These are phyloP conservation scores for Cyberlindnera petersonii DNA, from an alignment of 805 yeast genomes.

Conservation along the genomic window DNA sequence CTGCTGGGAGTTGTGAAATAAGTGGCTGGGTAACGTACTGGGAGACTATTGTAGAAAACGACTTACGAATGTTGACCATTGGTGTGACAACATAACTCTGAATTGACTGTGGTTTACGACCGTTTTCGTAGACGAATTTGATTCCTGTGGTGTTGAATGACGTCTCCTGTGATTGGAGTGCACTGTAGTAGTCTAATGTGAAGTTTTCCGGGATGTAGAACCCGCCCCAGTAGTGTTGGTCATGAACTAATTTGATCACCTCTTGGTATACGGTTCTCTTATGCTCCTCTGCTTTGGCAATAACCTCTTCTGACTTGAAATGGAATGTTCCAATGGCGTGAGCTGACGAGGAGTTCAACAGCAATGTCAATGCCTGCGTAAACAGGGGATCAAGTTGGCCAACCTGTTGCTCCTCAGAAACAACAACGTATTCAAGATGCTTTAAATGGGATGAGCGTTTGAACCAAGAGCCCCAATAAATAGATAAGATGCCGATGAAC, in stretches of 20 bases:
- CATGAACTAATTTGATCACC: slow-evolving; percentile 40
- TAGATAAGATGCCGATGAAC: slow-evolving; percentile 27
- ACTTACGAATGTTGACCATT: slow-evolving; percentile 21
- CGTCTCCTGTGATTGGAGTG: slow-evolving; percentile 14
- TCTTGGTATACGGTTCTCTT: slow-evolving; percentile 29
- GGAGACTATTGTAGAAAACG: slow-evolving; percentile 19
- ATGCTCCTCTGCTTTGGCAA: slow-evolving; percentile 6
- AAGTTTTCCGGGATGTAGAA: slow-evolving; percentile 48
- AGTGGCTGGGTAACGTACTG: slow-evolving; percentile 16
- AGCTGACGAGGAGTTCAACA: slow-evolving; percentile 8
- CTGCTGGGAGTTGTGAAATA: slow-evolving; percentile 13
- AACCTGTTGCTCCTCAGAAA: slow-evolving; percentile 19
- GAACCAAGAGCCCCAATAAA: slow-evolving; percentile 30
- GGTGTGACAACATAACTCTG: slow-evolving; percentile 38
- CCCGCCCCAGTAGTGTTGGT: slow-evolving; percentile 56
- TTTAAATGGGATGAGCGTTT: slow-evolving; percentile 15
- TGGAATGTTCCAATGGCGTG: slow-evolving; percentile 19
- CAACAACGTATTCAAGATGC: slow-evolving; percentile 21
- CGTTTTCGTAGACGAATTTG: slow-evolving; percentile 50
- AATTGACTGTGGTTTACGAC: slow-evolving; percentile 49
- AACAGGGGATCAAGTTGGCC: slow-evolving; percentile 14
- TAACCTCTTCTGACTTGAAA: slow-evolving; percentile 7
- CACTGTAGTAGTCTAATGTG: slow-evolving; percentile 27
- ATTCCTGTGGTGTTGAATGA: slow-evolving; percentile 22
- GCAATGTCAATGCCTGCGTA: slow-evolving; percentile 3